A percentile compares a stretch with the other conserved stretches of the same genome.
These are phyloP conservation scores for Drechslerella coelobrocha DNA, from an alignment of 2,329 filamentous ascomycete genomes.

Conservation along the genomic window DNA sequence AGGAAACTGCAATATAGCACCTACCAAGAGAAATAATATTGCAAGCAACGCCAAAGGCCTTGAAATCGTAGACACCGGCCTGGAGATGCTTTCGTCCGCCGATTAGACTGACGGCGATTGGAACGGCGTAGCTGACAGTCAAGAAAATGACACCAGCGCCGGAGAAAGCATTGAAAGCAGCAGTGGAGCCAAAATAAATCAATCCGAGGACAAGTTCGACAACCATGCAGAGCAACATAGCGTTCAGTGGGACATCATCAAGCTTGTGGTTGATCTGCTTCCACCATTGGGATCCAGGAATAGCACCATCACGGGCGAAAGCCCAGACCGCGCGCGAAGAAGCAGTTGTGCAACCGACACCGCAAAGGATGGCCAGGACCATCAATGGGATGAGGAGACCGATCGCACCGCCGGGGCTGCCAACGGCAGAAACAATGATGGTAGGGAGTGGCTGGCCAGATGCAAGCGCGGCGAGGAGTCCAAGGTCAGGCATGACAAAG, in stretches of 20 bases:
- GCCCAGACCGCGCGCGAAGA: conserved; percentile 73
- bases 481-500: conserved; percentile 72
- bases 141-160: conserved; percentile 74
- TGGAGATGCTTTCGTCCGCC: conserved; percentile 68
- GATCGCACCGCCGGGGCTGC: conserved; percentile 68
- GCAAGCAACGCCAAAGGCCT: conserved; percentile 66
- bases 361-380: conserved; percentile 71
- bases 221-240: conserved; percentile 74
- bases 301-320: conserved; percentile 73
- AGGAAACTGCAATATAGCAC: conserved; percentile 53
- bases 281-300: conserved; percentile 69
- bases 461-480: conserved; percentile 63
- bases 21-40: conserved; percentile 71
- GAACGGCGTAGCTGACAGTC: conserved; percentile 72
- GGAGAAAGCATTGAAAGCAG: conserved; percentile 76
- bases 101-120: conserved; percentile 70
- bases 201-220: conserved; percentile 70
- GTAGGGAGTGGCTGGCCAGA: conserved; percentile 69
- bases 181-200: conserved; percentile 73
- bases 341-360: conserved; percentile 73
- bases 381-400: conserved; percentile 70
- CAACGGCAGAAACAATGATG: conserved; percentile 70
- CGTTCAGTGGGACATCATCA: conserved; percentile 70
- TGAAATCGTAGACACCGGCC: conserved; percentile 68
- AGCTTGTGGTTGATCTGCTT: conserved; percentile 68